Evolutionary conservation across 306 rosid genomes (phyloP), one percentile per base, ranked within the genome.

Genomic region (Lablab purpureus): DNA sequence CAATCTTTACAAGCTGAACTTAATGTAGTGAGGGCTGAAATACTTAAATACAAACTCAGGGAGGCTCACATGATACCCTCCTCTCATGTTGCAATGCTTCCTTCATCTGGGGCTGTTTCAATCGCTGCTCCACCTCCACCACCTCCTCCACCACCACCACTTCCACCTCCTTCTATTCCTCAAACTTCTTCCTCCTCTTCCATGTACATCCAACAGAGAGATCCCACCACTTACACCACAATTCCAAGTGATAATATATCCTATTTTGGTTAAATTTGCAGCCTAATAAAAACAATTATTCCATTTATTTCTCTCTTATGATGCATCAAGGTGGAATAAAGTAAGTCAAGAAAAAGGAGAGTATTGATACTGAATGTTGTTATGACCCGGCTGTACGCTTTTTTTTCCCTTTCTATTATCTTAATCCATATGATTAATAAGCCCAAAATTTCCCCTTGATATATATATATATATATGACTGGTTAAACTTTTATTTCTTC

Each of bases 1-100:
- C 99, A 95, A 70, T 69, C 93, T 34, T 79, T 93, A 73, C 96
- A 95, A 82, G 91, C 92, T 69, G 98, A 95, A 80, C 93, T 95
- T 14, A 87, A 82, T 73, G 88, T 91, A 50, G 91, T 95, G 10
- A 93, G 93, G 74, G 75, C 89, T 36, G 97, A 95, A 87, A 91
- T 95, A 85, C 90, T 93, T 34, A 90, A 90, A 71, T 89, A 87
- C 89, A 94, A 87, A 80, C 88, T 88, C 83, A 91, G 92, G 50
- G 97, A 94, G 81, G 88, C 91, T 74, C 73, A 74, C 67, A 72
- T 86, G 32, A 68, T 83, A 47, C 77, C 87, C 32, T 52, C 93
- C 58, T 67, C 84, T 52, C 87, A 77, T 36, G 37, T 82, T 67
- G 15, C 80, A 76, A 81, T 91, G 84, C 85, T 88, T 17, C 88